Percentiles rank a stretch among this genome's conserved stretches.
Conservation (phyloP, 306 rosid genomes). For the Medicago lupulina region DNA sequence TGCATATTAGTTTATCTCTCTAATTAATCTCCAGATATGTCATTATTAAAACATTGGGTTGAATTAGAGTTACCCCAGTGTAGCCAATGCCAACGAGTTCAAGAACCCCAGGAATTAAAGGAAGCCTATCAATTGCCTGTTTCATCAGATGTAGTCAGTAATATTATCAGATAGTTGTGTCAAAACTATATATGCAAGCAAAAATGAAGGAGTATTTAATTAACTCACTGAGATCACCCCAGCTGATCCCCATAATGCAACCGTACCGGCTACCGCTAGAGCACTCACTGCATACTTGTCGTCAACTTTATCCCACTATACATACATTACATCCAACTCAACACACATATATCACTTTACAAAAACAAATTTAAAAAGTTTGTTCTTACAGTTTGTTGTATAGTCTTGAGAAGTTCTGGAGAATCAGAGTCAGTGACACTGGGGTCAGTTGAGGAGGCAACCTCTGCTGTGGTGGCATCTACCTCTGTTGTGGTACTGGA, state of each 20-base stretch:
- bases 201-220: no score
- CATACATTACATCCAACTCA: background rate
- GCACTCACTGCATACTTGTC: slow-evolving; percentile 93
- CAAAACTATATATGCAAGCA: no score
- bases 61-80: slow-evolving; percentile 61
- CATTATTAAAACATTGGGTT: no score
- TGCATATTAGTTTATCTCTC: no score
- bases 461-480: slow-evolving; percentile 39
- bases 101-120: slow-evolving; percentile 83
- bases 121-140: slow-evolving; percentile 98
- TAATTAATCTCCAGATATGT: no score
- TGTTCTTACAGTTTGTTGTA: slow-evolving; percentile 73
- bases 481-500: slow-evolving; percentile 69
- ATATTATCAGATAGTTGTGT: no score
- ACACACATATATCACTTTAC: no score
- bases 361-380: background rate
- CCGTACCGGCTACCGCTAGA: slow-evolving; percentile 66
- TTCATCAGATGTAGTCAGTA: background rate
- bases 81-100: slow-evolving; percentile 96
- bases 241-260: slow-evolving; percentile 74
- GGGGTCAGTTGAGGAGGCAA: slow-evolving; percentile 46
- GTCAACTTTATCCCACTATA: slow-evolving; percentile 91
- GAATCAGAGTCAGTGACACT: slow-evolving; percentile 43
- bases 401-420: slow-evolving; percentile 73
- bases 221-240: slow-evolving; percentile 74